Base-by-base conservation (phyloP, 805 yeast species). In the Zygoascus biomembranicola region DNA sequence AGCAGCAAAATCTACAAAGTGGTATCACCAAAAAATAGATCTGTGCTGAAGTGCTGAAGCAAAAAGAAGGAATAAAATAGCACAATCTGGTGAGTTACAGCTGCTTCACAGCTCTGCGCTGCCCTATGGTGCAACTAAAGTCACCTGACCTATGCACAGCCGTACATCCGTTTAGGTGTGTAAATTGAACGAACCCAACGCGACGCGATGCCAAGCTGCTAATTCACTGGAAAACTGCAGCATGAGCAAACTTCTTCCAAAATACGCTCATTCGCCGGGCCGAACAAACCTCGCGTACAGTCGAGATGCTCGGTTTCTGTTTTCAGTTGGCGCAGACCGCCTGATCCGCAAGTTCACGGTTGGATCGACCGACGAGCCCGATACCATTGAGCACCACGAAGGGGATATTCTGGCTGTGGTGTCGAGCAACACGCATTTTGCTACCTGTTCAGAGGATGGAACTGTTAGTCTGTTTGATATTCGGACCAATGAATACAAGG, bases 361-460 rank as follows among this genome's bases (percentile, higher is more conserved):
- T 18, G 68, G 61, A 10, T 55, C 63, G 8, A 57, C 54, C n/a
- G 63, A 56, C 32, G 71, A 68, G 50, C 71, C 73, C 37, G 66
- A 55, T 19, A 62, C 66, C 16, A 50, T 66, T 13, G 72, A 69
- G 26, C 57, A 56, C 23, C 61, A 55, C 18, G 58, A 58, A 20
- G 52, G 50, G 9, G 56, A 50, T 42, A 64, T 64, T 26, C 51
- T 58, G 14, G 61, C 61, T 14, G 53, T 70, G n/a, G 66, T 65
- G 2, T 56, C 62, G 8, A 54, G 64, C 14, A 56, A 32, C 8
- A 35, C 51, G 8, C 57, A 59, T n/a, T 62, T 77, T 51, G 77
- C 69, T 6, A 68, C 75, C 51, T 71, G 75, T 55, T 69, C 76
- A 14, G 74, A 73, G 37, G 76, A 74, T 61, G 80, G 80, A 4